phyloP scores from a whole-genome alignment of 768 basidiomycete genomes.

The Mycena alexandri region DNA sequence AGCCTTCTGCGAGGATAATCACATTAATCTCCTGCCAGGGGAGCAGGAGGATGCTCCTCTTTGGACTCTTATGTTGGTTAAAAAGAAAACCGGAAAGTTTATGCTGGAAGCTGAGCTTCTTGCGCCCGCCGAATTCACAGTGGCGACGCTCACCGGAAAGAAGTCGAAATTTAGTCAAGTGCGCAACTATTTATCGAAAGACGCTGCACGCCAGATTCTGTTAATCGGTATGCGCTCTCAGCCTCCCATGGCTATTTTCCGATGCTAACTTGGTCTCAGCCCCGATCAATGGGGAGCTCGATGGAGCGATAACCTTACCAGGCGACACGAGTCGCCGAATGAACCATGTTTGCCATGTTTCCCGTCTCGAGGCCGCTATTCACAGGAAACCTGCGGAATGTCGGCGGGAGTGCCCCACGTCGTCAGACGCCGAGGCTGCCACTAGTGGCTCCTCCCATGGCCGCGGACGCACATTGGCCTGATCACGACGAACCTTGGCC shows the following conservation, averaged over 20 bases:
- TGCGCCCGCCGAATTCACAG: background rate
- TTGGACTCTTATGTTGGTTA: slow-evolving; percentile 20
- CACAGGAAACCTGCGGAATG: background rate
- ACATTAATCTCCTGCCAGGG: background rate
- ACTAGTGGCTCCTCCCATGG: background rate
- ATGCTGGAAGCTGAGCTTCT: background rate
- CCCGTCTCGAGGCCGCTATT: slow-evolving; percentile 18
- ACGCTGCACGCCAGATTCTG: background rate
- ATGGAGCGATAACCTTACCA: slow-evolving; percentile 22
- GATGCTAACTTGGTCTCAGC: background rate
- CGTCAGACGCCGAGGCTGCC: background rate
- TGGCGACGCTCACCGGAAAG: background rate
- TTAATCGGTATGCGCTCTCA: slow-evolving; percentile 17
- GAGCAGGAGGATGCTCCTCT: background rate
- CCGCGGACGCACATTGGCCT: slow-evolving; percentile 21
- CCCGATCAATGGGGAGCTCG: background rate
- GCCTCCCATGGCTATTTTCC: background rate
- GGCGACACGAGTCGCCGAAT: slow-evolving; percentile 4
- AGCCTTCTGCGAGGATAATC: slow-evolving; percentile 21
- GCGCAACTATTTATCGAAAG: slow-evolving; percentile 16
- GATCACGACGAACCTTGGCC: background rate
- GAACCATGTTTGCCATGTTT: slow-evolving; percentile 20
- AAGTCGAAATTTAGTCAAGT: background rate
- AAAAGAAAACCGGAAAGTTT: background rate
- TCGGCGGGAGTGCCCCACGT: background rate